Percentiles rank a stretch among this genome's conserved stretches.
Evolutionary conservation across 2,329 filamentous ascomycete genomes (phyloP).

Genomic region (Simplicillium aogashimaense): DNA sequence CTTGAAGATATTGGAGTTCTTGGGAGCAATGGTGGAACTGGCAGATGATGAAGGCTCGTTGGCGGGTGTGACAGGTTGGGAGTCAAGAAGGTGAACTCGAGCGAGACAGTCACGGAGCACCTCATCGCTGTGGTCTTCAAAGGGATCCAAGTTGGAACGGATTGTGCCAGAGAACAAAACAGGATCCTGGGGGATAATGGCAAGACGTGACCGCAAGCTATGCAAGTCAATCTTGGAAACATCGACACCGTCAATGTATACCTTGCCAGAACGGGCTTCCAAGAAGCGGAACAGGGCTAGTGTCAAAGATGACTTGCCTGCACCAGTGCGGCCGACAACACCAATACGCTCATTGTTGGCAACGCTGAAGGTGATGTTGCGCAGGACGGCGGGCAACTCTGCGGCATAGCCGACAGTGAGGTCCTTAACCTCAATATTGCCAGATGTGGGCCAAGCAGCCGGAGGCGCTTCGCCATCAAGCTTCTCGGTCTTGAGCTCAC

Average conservation of each 20-base stretch:
- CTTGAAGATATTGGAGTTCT: conserved; percentile 57
- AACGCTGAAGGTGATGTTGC: conserved; percentile 57
- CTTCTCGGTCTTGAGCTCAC: conserved; percentile 56
- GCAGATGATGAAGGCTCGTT: conserved; percentile 27
- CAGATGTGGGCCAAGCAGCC: conserved; percentile 66
- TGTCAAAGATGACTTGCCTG: conserved; percentile 68
- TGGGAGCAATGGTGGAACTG: conserved; percentile 19
- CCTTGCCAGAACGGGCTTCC: conserved; percentile 54
- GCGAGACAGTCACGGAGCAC: conserved; percentile 61
- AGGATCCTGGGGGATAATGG: conserved; percentile 74
- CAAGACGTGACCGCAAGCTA: conserved; percentile 61
- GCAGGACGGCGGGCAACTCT: conserved; percentile 61
- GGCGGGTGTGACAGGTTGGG: conserved; percentile 25
- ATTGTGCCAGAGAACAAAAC: conserved; percentile 75
- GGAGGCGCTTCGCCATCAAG: conserved; percentile 52
- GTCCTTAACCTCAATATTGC: conserved; percentile 61
- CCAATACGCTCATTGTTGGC: conserved; percentile 60
- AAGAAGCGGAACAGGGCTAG: conserved; percentile 71
- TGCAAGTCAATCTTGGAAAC: conserved; percentile 63
- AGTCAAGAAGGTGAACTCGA: conserved; percentile 56
- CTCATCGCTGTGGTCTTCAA: conserved; percentile 57
- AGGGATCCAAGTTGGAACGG: conserved; percentile 68
- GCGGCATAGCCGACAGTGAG: conserved; percentile 63
- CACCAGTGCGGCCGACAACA: conserved; percentile 70
- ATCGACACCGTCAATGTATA: conserved; percentile 64